These are phyloP conservation scores for Arthroderma sp. DNA, from an alignment of 2,329 filamentous ascomycete genomes.

Conservation along the genomic window DNA sequence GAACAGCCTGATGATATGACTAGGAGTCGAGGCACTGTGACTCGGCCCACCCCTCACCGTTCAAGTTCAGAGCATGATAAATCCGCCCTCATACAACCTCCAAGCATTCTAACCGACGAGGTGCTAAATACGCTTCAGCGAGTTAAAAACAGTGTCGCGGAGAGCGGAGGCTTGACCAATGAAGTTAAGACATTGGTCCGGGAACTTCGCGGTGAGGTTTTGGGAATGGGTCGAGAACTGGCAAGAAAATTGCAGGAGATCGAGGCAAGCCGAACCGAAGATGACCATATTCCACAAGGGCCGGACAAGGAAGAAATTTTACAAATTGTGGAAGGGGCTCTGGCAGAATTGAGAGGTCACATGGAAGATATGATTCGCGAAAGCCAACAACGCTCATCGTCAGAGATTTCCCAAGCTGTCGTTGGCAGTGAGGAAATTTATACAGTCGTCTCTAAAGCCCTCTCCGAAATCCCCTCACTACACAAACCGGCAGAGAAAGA, in stretches of 20 bases:
- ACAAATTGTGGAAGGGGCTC: conserved; percentile 63
- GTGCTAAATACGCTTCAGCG: conserved; percentile 68
- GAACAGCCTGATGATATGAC: not conserved
- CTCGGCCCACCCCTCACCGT: not conserved
- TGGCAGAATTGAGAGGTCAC: conserved; percentile 71
- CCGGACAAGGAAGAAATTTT: conserved; percentile 58
- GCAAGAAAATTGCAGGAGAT: conserved; percentile 64
- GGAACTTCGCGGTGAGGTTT: conserved; percentile 78
- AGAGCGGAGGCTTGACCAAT: conserved; percentile 76
- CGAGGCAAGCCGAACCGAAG: conserved; percentile 33
- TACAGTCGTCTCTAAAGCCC: conserved; percentile 64
- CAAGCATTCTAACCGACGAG: conserved; percentile 55
- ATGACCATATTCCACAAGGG: conserved; percentile 32
- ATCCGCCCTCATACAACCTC: conserved; percentile 17
- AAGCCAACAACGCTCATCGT: conserved; percentile 55
- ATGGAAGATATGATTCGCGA: conserved; percentile 69
- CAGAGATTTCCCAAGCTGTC: conserved; percentile 47
- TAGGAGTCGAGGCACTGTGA: not conserved
- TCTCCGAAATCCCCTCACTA: conserved; percentile 44
- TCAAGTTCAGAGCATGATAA: not conserved
- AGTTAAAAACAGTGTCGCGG: conserved; percentile 81
- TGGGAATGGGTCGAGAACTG: conserved; percentile 87
- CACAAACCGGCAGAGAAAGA: conserved; percentile 44
- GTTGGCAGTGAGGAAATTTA: conserved; percentile 78
- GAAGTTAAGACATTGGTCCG: conserved; percentile 85